Evolutionary conservation across 371 early-diverging fungal genomes (phyloP), one percentile per base, ranked within the genome.

Genomic region (Nematocida ironsii): DNA sequence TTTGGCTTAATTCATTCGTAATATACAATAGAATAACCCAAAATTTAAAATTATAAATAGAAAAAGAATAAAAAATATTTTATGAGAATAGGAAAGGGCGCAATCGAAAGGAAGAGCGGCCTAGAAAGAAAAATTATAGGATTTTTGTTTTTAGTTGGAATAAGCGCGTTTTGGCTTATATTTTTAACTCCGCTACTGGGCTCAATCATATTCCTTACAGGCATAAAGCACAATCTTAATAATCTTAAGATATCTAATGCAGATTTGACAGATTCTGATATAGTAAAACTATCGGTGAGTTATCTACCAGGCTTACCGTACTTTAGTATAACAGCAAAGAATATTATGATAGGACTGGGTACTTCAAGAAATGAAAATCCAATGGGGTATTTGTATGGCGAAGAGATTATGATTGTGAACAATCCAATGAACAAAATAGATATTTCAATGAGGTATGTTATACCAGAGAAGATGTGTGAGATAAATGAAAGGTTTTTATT

Each of bases 71-170:
- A 23, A 54, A n/a, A 68, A 58, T 58, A 69, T 39, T 52, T 78
- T 54, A 78, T 78, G 80, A 78, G 58, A 70, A 70, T 78, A 55
- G 80, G 80, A 61, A 78, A 67, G 33, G 80, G 80, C 16, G 57
- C 69, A 25, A 68, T 78, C 33, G 71, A 78, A 47, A 57, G 27
- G 27, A 78, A 67, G 52, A 82, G 71, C 40, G 45, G 71, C 5
- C 20, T 78, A n/a, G 70, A 70, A 40, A 56, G 80, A 50, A 78
- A 78, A 62, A 60, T 78, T 7, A 7, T 52, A 16, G 80, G 80
- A 16, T 66, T 68, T 70, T 11, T 70, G 5, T 56, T 78, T 58
- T 44, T 78, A 6, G 68, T 78, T 39, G 9, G 40, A 1, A 56
- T 70, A 27, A 70, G 56, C 39, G 39, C 39, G 0, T 67, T 78